Evolutionary conservation across 768 basidiomycete genomes (phyloP).

Genomic region (Cubamyces sp.): DNA sequence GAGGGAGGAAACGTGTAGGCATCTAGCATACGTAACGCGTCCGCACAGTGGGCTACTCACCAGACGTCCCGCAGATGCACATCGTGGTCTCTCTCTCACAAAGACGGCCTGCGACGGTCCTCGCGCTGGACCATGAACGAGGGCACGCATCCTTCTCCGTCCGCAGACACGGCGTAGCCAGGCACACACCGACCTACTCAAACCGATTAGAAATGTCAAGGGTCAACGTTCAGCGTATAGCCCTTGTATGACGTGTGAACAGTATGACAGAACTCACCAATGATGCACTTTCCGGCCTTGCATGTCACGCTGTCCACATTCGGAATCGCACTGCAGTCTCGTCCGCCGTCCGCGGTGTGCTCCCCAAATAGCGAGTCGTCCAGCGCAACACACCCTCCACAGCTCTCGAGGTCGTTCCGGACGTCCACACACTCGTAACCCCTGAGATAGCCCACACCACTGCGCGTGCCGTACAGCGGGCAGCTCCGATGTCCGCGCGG

Average conservation of each 20-base stretch:
- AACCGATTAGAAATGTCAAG: not conserved
- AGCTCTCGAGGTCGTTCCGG: slow-evolving; percentile 29
- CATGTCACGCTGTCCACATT: slow-evolving; percentile 44
- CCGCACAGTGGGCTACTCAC: too few species aligned
- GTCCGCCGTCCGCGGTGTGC: slow-evolving; percentile 37
- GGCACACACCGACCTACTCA: slow-evolving; percentile 5
- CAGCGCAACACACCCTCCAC: slow-evolving; percentile 29
- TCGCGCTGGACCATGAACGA: slow-evolving; percentile 9
- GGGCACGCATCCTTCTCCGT: slow-evolving; percentile 7
- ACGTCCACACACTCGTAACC: slow-evolving; percentile 29
- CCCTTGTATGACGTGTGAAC: too few species aligned
- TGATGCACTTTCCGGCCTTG: slow-evolving; percentile 39
- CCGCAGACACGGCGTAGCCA: slow-evolving; percentile 11
- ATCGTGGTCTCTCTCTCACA: not conserved
- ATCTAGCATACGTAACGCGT: too few species aligned
- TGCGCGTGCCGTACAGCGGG: slow-evolving; percentile 18
- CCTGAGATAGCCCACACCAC: slow-evolving; percentile 10
- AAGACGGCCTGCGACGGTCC: not conserved
- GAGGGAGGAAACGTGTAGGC: too few species aligned
- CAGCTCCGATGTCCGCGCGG: slow-evolving; percentile 22
- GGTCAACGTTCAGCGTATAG: not conserved
- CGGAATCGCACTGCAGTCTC: slow-evolving; percentile 50
- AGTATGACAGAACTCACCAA: slow-evolving; percentile 36
- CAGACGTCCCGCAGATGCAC: too few species aligned
- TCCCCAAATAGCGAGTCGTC: slow-evolving; percentile 27